Conservation (phyloP, 2,329 filamentous ascomycete species). For the Fusarium virguliforme region DNA sequence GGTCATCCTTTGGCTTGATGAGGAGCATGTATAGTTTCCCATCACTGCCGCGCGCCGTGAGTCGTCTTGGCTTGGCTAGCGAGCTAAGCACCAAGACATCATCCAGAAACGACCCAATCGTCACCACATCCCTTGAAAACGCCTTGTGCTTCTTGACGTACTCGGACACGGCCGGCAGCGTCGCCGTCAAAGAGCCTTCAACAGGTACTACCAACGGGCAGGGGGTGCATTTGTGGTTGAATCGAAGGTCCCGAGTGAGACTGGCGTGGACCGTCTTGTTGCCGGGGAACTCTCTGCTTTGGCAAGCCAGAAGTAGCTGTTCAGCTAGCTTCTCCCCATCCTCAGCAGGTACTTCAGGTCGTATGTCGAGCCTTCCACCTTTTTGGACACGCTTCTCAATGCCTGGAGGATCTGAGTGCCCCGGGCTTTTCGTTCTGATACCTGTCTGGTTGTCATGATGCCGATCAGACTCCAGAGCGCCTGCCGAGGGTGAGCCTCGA, state of each 20-base stretch:
- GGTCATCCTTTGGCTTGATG: conserved; percentile 98
- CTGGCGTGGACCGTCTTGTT: conserved; percentile 80
- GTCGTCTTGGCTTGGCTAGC: conserved; percentile 90
- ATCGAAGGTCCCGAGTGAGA: conserved; percentile 82
- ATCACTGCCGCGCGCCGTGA: conserved; percentile 90
- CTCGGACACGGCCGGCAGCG: conserved; percentile 82
- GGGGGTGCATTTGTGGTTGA: conserved; percentile 87
- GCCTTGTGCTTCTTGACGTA: conserved; percentile 84
- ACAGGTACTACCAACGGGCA: conserved; percentile 91
- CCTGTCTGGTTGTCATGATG: conserved; percentile 84
- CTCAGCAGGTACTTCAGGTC: conserved; percentile 82
- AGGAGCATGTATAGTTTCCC: conserved; percentile 90
- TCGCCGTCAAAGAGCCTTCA: conserved; percentile 86
- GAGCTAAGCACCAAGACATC: conserved; percentile 93
- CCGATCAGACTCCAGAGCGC: conserved; percentile 92
- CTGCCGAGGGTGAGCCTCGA: conserved; percentile 89
- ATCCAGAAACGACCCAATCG: conserved; percentile 85
- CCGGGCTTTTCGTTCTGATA: conserved; percentile 73
- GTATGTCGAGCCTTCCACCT: conserved; percentile 65
- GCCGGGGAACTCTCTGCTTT: conserved; percentile 80
- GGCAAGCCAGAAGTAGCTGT: conserved; percentile 85
- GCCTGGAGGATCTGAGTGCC: conserved; percentile 68
- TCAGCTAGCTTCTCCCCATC: conserved; percentile 86
- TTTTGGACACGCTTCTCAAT: conserved; percentile 65
- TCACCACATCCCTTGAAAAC: conserved; percentile 89